phyloP scores from a whole-genome alignment of 2,329 filamentous ascomycete genomes.

The Neonectria coccinea region DNA sequence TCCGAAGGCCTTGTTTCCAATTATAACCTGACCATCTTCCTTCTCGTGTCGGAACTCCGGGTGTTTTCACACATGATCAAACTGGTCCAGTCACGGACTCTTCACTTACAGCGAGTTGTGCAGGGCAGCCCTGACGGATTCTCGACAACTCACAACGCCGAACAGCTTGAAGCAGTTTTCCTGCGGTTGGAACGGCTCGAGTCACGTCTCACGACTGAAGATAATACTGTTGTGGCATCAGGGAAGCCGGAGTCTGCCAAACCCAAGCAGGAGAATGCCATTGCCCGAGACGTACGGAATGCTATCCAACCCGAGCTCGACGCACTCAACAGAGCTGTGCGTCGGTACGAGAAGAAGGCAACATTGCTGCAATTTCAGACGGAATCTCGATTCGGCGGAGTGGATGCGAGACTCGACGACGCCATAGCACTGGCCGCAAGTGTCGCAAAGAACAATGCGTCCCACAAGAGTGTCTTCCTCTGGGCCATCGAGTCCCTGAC shows the following conservation, averaged over 20 bases:
- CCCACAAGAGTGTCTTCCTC: slow-evolving; percentile 51
- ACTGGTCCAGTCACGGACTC: slow-evolving; percentile 81
- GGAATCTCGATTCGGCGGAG: slow-evolving; percentile 77
- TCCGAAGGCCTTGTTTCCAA: slow-evolving; percentile 91
- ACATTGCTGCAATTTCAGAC: slow-evolving; percentile 80
- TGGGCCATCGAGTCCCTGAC: slow-evolving; percentile 54
- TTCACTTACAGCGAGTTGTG: slow-evolving; percentile 83
- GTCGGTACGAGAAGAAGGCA: slow-evolving; percentile 91
- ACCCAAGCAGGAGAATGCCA: slow-evolving; percentile 56
- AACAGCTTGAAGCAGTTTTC: slow-evolving; percentile 67
- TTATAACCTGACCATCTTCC: slow-evolving; percentile 92
- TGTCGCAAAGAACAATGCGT: slow-evolving; percentile 67
- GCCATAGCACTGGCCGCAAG: slow-evolving; percentile 84
- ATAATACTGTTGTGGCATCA: slow-evolving; percentile 43
- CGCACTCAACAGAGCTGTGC: slow-evolving; percentile 86
- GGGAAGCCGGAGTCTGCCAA: slow-evolving; percentile 49
- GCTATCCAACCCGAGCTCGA: slow-evolving; percentile 85
- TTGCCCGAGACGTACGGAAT: slow-evolving; percentile 70
- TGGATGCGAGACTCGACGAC: slow-evolving; percentile 80
- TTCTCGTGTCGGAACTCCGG: slow-evolving; percentile 86
- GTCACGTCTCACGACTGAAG: slow-evolving; percentile 54
- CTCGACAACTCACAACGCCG: slow-evolving; percentile 46
- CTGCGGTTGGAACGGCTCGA: slow-evolving; percentile 79
- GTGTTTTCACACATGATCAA: slow-evolving; percentile 85
- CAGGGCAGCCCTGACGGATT: slow-evolving; percentile 60